Evolutionary conservation across 768 basidiomycete species (phyloP).

Genomic region (Candolleomyces efflorescens): DNA sequence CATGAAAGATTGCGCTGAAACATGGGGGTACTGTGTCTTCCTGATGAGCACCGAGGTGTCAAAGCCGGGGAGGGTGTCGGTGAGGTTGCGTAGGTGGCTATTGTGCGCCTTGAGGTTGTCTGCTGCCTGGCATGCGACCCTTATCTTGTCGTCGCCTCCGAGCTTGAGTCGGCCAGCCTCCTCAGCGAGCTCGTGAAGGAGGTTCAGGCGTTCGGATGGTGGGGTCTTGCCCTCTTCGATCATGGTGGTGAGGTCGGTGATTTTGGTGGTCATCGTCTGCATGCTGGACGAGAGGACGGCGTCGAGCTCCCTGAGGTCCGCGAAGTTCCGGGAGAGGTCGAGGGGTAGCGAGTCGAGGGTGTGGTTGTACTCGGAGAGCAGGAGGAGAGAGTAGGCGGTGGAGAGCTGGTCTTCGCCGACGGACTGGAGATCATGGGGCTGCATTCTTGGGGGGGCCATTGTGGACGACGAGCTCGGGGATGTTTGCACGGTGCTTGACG

Average conservation of each 20-base stretch:
- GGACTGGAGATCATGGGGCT: slow-evolving; percentile 15
- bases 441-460: slow-evolving; percentile 3
- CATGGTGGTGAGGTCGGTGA: slow-evolving; percentile 69
- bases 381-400: slow-evolving; percentile 58
- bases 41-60: slow-evolving; percentile 53
- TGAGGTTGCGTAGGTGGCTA: slow-evolving; percentile 55
- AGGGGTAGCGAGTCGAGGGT: slow-evolving; percentile 90
- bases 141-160: slow-evolving; percentile 97
- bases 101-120: slow-evolving; percentile 76
- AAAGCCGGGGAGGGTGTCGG: slow-evolving; percentile 61
- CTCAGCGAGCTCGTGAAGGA: slow-evolving; percentile 90
- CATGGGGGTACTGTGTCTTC: slow-evolving; percentile 72
- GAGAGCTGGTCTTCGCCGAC: slow-evolving; percentile 23
- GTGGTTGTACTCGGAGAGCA: slow-evolving; percentile 84
- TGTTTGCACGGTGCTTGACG: neutral
- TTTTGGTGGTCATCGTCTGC: slow-evolving; percentile 73
- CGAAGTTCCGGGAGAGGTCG: slow-evolving; percentile 91
- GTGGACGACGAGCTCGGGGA: neutral
- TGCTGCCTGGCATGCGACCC: slow-evolving; percentile 86
- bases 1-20: slow-evolving; percentile 63
- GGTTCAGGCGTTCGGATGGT: slow-evolving; percentile 66
- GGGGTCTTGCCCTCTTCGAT: slow-evolving; percentile 60
- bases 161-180: slow-evolving; percentile 88
- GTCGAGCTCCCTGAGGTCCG: slow-evolving; percentile 96
- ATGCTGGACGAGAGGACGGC: slow-evolving; percentile 93